These are phyloP conservation scores for Ganoderma sinense DNA, from an alignment of 1,284 basidiomycete species.

Conservation along the genomic window DNA sequence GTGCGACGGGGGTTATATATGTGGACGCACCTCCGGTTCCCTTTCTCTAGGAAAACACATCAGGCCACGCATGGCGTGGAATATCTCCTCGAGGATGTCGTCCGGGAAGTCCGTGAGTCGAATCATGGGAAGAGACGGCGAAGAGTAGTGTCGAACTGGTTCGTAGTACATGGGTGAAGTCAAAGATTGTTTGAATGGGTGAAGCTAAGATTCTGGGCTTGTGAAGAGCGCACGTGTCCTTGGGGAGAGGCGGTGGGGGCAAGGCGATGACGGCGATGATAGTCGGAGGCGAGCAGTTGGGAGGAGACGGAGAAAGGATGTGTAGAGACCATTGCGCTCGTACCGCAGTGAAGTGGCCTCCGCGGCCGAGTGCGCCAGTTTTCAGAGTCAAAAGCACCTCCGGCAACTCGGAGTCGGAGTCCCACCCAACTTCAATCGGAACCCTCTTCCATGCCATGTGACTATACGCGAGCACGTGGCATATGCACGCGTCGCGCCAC, in stretches of 20 bases:
- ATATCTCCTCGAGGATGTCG: slow-evolving; percentile 23
- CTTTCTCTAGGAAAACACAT: slow-evolving; percentile 23
- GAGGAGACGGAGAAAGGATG: not conserved
- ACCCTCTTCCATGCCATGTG: not conserved
- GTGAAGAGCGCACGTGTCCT: slow-evolving; percentile 8
- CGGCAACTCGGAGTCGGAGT: not conserved
- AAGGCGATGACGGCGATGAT: not conserved
- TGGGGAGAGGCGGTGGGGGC: not conserved
- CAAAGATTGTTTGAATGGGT: not conserved
- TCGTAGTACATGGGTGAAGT: not conserved
- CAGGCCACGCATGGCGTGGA: slow-evolving; percentile 12
- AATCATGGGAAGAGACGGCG: slow-evolving; percentile 4
- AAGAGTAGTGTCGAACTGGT: not conserved
- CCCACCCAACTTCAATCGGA: not conserved
- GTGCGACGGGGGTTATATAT: not conserved
- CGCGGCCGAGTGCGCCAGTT: not conserved
- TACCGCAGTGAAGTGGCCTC: not conserved
- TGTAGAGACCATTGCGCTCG: not conserved
- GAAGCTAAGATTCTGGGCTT: not conserved
- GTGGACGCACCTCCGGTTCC: slow-evolving; percentile 11
- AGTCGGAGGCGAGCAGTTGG: not conserved
- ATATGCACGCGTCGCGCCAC: not conserved
- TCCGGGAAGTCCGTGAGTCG: slow-evolving; percentile 21
- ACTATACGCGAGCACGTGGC: not conserved
- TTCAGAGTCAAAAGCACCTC: not conserved